Conservation (phyloP, 352 stramenopile species). For the Phytopythium aichiense region DNA sequence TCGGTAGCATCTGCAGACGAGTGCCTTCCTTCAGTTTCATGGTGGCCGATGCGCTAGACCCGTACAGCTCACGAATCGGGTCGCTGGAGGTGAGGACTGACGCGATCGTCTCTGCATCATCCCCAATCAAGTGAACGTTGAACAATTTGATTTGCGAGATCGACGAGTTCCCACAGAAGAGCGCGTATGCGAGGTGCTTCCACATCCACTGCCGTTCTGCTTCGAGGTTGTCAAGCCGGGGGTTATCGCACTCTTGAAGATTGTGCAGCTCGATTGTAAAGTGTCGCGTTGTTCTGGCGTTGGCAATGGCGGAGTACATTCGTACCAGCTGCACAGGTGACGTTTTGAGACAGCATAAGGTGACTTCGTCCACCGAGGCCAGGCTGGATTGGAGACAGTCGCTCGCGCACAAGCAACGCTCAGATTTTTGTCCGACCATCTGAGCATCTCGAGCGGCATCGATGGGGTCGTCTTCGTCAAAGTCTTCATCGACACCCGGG, state of each 20-base stretch:
- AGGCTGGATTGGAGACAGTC: neutral
- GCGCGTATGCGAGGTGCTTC: neutral
- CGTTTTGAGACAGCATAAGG: neutral
- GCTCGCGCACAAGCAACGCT: neutral
- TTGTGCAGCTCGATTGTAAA: neutral
- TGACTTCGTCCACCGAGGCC: neutral
- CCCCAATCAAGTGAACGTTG: neutral
- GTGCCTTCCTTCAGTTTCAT: neutral
- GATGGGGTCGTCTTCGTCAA: neutral
- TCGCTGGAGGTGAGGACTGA: neutral
- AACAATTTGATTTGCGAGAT: neutral
- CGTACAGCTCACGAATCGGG: neutral
- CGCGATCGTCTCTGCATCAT: neutral
- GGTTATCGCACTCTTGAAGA: too few relatives aligned
- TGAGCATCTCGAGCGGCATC: too few relatives aligned
- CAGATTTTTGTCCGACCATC: neutral
- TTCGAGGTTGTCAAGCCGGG: neutral
- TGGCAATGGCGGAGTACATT: neutral
- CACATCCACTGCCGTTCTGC: neutral
- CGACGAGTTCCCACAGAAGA: neutral
- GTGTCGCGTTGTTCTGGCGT: neutral
- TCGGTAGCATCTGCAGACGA: neutral
- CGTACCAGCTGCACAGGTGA: neutral
- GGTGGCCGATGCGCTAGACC: neutral
- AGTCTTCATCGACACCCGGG: too few relatives aligned